These are phyloP conservation scores for Lachnellula arida DNA, from an alignment of 2,329 filamentous ascomycete species.

Conservation along the genomic window DNA sequence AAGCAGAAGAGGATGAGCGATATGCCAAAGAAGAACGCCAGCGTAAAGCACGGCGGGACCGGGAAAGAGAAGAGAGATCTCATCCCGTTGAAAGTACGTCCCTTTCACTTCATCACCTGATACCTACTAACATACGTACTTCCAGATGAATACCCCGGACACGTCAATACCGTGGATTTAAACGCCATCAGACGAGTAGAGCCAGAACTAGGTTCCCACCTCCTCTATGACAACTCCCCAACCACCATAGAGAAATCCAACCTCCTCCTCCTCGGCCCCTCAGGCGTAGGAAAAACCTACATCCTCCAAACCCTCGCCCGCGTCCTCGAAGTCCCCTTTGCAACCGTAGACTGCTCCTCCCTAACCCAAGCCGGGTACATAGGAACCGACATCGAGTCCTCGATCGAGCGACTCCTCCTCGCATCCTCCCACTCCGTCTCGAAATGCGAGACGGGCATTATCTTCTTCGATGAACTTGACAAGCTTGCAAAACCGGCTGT, in stretches of 20 bases:
- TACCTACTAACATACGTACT: slow-evolving; percentile 15
- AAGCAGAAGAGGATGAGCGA: slow-evolving; percentile 66
- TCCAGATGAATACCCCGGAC: slow-evolving; percentile 52
- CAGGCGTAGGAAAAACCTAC: slow-evolving; percentile 92
- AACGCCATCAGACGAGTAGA: slow-evolving; percentile 17
- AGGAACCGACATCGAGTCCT: slow-evolving; percentile 94
- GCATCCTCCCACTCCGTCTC: slow-evolving; percentile 86
- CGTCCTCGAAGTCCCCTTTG: slow-evolving; percentile 91
- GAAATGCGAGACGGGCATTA: slow-evolving; percentile 83
- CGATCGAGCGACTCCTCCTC: slow-evolving; percentile 83
- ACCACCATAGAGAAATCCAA: slow-evolving; percentile 84
- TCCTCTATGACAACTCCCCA: slow-evolving; percentile 13
- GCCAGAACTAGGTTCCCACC: slow-evolving; percentile 21
- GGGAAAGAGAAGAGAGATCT: slow-evolving; percentile 43
- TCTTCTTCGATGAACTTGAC: slow-evolving; percentile 95
- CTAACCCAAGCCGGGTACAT: slow-evolving; percentile 98
- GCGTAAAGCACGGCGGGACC: slow-evolving; percentile 31
- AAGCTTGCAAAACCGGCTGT: slow-evolving; percentile 91
- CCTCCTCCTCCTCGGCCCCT: slow-evolving; percentile 82
- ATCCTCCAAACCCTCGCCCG: slow-evolving; percentile 82
- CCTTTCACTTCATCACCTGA: slow-evolving; percentile 3
- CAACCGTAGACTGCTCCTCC: slow-evolving; percentile 91
- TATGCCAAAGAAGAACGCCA: slow-evolving; percentile 57
- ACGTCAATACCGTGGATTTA: slow-evolving; percentile 32
- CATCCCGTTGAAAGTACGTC: slow-evolving; percentile 75